Conservation (phyloP, 2,329 filamentous ascomycete genomes). For the Bipolaris sorokiniana region DNA sequence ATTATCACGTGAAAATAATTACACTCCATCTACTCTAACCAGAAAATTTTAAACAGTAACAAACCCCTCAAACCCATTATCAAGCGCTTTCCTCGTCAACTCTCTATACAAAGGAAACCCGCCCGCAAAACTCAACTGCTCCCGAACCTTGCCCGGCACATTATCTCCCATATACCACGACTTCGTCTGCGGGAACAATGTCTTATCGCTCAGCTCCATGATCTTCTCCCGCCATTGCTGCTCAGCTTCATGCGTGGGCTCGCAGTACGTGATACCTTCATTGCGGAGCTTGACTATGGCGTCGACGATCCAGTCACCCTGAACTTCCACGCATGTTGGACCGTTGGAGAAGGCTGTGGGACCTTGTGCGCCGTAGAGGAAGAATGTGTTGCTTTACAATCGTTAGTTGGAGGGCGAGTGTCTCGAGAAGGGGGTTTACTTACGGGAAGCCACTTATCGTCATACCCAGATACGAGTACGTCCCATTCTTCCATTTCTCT, state of each 20-base stretch:
- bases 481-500: conserved; percentile 52
- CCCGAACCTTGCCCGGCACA: conserved; percentile 54
- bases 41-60: conserved; percentile 34
- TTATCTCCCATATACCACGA: conserved; percentile 56
- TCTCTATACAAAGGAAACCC: conserved; percentile 51
- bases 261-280: conserved; percentile 49
- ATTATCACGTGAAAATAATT: background rate
- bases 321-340: conserved; percentile 53
- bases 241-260: conserved; percentile 51
- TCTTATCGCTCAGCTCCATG: conserved; percentile 50
- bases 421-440: background rate
- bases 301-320: conserved; percentile 55
- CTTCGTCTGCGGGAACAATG: conserved; percentile 50
- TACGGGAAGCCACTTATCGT: conserved; percentile 46
- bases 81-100: conserved; percentile 48
- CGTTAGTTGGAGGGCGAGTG: background rate
- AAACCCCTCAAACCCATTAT: conserved; percentile 47
- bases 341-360: conserved; percentile 57
- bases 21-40: background rate
- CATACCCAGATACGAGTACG: conserved; percentile 53
- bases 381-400: conserved; percentile 49
- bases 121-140: conserved; percentile 54
- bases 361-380: conserved; percentile 55
- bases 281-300: conserved; percentile 49
- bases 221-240: conserved; percentile 52